Percentiles rank a stretch among this genome's conserved stretches.
Conservation (phyloP, 2,329 filamentous ascomycete species). For the Pseudogymnoascus sp. region DNA sequence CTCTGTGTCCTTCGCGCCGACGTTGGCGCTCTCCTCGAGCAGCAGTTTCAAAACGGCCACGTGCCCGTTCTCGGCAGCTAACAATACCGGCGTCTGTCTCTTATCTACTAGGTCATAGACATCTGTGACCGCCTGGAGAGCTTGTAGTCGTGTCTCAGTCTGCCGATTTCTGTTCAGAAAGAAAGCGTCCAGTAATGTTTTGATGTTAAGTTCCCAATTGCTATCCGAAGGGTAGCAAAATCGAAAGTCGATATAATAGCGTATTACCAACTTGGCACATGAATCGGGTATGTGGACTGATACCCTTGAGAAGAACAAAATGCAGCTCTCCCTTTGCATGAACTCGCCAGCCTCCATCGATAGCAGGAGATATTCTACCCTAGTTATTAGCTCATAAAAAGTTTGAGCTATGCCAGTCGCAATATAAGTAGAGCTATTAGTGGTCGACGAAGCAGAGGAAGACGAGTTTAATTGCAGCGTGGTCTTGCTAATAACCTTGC, state of each 20-base stretch:
- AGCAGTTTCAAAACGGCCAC: too few species aligned
- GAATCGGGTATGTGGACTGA: conserved; percentile 57
- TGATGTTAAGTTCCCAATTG: conserved; percentile 59
- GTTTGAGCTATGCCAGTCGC: conserved; percentile 23
- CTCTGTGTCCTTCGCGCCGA: too few species aligned
- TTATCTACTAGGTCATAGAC: conserved; percentile 42
- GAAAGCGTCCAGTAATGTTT: conserved; percentile 54
- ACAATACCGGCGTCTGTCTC: too few species aligned
- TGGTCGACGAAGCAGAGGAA: conserved; percentile 10
- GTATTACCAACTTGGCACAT: conserved; percentile 55
- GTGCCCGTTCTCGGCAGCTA: too few species aligned
- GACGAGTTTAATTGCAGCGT: conserved; percentile 13
- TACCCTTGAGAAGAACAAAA: conserved; percentile 59
- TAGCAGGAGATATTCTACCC: conserved; percentile 29
- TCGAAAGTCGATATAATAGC: conserved; percentile 61
- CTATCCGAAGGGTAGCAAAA: conserved; percentile 65
- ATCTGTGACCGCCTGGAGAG: conserved; percentile 52
- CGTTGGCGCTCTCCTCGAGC: too few species aligned
- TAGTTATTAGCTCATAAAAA: conserved; percentile 25
- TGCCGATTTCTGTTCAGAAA: conserved; percentile 56
- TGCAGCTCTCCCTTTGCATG: conserved; percentile 57
- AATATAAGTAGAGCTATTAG: conserved; percentile 20
- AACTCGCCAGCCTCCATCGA: conserved; percentile 42
- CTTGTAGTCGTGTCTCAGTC: conserved; percentile 53
- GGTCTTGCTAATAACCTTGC: conserved; percentile 20